Evolutionary conservation across 2,329 filamentous ascomycete species (phyloP).

Genomic region (Fusarium oligoseptatum): DNA sequence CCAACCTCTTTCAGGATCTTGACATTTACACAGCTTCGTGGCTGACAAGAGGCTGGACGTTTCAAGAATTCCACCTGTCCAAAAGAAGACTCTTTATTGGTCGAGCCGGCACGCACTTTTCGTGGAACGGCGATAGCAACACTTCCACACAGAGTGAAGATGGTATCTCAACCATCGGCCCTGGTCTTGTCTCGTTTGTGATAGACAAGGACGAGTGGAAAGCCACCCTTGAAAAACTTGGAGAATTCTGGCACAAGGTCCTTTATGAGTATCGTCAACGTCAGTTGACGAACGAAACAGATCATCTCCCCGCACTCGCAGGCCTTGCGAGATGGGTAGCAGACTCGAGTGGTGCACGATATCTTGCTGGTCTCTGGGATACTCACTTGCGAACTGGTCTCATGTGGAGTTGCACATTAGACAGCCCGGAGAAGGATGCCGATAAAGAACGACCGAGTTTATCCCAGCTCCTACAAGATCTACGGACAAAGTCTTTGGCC

Average conservation of each 20-base stretch:
- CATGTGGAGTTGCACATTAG: not conserved
- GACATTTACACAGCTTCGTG: not conserved
- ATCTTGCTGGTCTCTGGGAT: not conserved
- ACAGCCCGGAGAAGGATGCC: not conserved
- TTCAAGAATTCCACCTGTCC: constrained; percentile 11
- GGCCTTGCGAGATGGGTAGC: not conserved
- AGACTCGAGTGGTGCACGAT: not conserved
- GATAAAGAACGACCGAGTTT: not conserved
- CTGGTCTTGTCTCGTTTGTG: not conserved
- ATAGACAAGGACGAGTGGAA: not conserved
- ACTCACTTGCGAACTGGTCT: not conserved
- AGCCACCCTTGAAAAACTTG: not conserved
- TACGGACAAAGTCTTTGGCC: not conserved
- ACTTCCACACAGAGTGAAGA: not conserved
- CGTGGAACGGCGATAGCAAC: not conserved
- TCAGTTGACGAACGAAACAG: not conserved
- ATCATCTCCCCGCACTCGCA: not conserved
- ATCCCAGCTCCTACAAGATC: not conserved
- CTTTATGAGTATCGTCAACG: not conserved
- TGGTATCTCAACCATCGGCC: not conserved
- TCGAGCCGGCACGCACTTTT: not conserved
- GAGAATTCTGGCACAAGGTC: constrained; percentile 4
- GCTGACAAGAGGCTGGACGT: constrained; percentile 19
- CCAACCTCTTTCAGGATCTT: constrained; percentile 6
- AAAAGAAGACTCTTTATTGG: not conserved